Conservation (phyloP, 352 stramenopile species). For the Globisporangium yorkense region DNA sequence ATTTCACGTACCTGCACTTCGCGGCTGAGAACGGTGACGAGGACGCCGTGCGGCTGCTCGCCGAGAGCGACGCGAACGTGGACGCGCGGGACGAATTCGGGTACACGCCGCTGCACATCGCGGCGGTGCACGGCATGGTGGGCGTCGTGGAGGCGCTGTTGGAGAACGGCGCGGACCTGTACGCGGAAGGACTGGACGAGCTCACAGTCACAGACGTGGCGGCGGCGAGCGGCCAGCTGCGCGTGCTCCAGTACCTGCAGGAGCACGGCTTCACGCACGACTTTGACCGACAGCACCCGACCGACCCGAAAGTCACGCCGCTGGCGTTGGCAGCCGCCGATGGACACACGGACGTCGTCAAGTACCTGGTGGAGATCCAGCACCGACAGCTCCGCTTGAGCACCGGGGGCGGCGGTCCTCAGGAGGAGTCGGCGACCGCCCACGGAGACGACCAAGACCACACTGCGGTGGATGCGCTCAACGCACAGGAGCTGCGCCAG, state of each 20-base stretch:
- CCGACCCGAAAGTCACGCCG: conserved; percentile 10
- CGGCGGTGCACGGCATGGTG: conserved; percentile 16
- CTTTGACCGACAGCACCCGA: conserved; percentile 10
- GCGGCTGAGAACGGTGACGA: conserved; percentile 27
- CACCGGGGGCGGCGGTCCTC: neutral
- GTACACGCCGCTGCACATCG: conserved; percentile 23
- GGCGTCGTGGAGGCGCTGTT: conserved; percentile 15
- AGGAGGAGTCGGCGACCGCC: neutral
- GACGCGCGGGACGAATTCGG: conserved; percentile 16
- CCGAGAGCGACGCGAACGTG: conserved; percentile 16
- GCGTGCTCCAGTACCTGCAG: conserved; percentile 12
- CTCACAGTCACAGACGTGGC: conserved; percentile 14
- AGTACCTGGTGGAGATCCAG: conserved; percentile 12
- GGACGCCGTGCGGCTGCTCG: conserved; percentile 14
- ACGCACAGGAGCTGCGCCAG: neutral
- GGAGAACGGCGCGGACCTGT: conserved; percentile 16
- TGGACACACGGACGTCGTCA: conserved; percentile 7
- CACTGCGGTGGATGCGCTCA: neutral
- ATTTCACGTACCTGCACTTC: conserved; percentile 20
- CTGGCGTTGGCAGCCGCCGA: conserved; percentile 8
- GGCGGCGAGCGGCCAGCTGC: conserved; percentile 14
- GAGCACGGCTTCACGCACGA: conserved; percentile 15
- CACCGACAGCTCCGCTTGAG: conserved; percentile 4
- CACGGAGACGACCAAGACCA: neutral
- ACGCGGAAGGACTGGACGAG: conserved; percentile 2